Evolutionary conservation across 305 asterid genomes (phyloP), one percentile per base, ranked within the genome.

Genomic region (Salvia sclarea): DNA sequence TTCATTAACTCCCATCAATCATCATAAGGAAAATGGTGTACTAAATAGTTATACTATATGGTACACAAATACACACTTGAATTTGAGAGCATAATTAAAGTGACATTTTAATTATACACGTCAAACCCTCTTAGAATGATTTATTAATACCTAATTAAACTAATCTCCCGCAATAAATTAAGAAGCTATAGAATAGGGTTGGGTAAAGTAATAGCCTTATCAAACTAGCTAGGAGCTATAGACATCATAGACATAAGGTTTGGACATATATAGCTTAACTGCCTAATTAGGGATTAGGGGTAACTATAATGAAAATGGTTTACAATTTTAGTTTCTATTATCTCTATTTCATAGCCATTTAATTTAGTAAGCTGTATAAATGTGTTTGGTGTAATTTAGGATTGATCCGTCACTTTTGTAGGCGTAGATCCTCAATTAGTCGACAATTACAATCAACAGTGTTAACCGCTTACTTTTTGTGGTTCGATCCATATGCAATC

Each of bases 241-340:
- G 35, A 17, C 8, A 24, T 12, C 21, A 35, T 53, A 65, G 44
- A 43, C 53, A 59, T 57, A 58, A 72, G 70, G 74, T 69, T 69
- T 74, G 71, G 82, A 55, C 74, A 64, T 61, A 69, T 68, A 75
- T 49, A 64, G 80, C 44, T 70, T 64, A 64, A 65, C 76, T 64
- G 33, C 50, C 76, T 41, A 22, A 45, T 44, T 48, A 59, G 55
- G 47, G 45, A 16, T 28, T 69, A 63, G 75, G 79, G 76, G 69
- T 33, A 48, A 18, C 64, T 25, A 69, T 35, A 58, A 60, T 10
- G n/a, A 21, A 37, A 38, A n/a, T 13, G 71, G 64, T 66, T 70
- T 75, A 69, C 76, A 18, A 69, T 69, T 54, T 63, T 47, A 13
- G 17, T 61, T 33, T 68, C 31, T 61, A 43, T 57, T 58, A 8